Evolutionary conservation across 2,329 filamentous ascomycete genomes (phyloP), one percentile per base, ranked within the genome.

Genomic region (Talaromyces albobiverticillius): DNA sequence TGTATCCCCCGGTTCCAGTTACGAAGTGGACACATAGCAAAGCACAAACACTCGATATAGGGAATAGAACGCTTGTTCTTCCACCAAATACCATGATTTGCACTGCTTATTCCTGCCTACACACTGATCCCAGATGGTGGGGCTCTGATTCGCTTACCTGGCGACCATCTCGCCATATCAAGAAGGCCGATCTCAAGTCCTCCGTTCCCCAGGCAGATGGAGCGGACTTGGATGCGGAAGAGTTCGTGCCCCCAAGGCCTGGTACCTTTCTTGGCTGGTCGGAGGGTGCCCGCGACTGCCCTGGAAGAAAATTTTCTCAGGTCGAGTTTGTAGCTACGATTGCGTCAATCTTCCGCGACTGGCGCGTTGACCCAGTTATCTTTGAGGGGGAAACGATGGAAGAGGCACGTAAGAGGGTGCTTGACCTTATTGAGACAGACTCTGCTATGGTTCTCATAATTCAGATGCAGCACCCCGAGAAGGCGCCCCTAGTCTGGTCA

Each of bases 61-160:
- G 46, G 9, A 32, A 49, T 4, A 49, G 20, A 14, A 49, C 34
- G 34, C 14, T 49, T 29, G 14, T 49, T 13, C 5, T 49, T 31
- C 46, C 34, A 9, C 5, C 34, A 31, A 49, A 49, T 4, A 49
- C 46, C 13, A 49, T 49, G 34, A 31, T 49, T n/a, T 49, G 34
- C 8, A 14, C 40, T 8, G 22, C 46, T 20, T 49, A 41, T 49
- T 49, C 46, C 4, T 49, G 22, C 4, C n/a, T 49, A 14, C 34
- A 49, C 11, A 49, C 34, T 41, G 46, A 49, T 40, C 46, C 46
- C 34, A 49, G 46, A 40, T 49, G 46, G 46, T 49, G 46, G 46
- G 46, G 46, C 7, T 2, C 20, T 18, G 46, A 49, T 22, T 49
- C 34, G 14, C 34, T 49, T 29, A 49, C 46, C 16, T 49, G 34